phyloP scores from a whole-genome alignment of 2,329 filamentous ascomycete species.

The Pseudocercospora pini-densiflorae region DNA sequence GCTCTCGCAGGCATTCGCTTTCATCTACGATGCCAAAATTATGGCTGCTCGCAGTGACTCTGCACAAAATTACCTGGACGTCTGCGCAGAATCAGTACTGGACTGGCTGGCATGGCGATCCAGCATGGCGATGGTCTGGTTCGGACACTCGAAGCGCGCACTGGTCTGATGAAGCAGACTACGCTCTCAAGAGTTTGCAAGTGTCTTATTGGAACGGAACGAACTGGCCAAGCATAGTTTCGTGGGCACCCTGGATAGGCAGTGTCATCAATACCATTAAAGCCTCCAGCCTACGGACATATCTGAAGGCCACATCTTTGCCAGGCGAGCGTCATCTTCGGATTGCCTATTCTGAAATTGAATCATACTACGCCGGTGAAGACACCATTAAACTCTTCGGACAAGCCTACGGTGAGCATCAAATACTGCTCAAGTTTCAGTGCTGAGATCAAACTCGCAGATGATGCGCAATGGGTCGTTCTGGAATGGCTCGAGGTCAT shows the following conservation, averaged over 20 bases:
- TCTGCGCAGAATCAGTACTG: not conserved
- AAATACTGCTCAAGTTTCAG: not conserved
- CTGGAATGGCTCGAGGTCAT: conserved; percentile 41
- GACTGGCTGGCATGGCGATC: not conserved
- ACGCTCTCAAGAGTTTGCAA: conserved; percentile 33
- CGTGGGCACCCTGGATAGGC: conserved; percentile 32
- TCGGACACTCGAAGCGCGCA: conserved; percentile 15
- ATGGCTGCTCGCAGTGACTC: too few species aligned
- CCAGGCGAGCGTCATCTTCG: conserved; percentile 29
- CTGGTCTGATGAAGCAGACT: conserved; percentile 34
- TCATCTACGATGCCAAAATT: too few species aligned
- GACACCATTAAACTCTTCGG: conserved; percentile 38
- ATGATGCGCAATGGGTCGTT: conserved; percentile 43
- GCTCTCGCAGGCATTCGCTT: too few species aligned
- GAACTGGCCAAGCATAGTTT: conserved; percentile 23
- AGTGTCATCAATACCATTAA: conserved; percentile 33
- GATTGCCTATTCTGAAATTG: conserved; percentile 33
- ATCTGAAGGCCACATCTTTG: not conserved
- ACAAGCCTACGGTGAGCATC: conserved; percentile 34
- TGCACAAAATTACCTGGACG: too few species aligned
- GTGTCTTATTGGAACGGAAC: conserved; percentile 35
- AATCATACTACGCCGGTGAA: conserved; percentile 35
- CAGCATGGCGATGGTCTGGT: conserved; percentile 23
- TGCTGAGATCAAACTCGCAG: conserved; percentile 11
- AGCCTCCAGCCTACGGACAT: not conserved